Evolutionary conservation across 129 eudicot species (phyloP).

Genomic region (Oenanthe sinensis): DNA sequence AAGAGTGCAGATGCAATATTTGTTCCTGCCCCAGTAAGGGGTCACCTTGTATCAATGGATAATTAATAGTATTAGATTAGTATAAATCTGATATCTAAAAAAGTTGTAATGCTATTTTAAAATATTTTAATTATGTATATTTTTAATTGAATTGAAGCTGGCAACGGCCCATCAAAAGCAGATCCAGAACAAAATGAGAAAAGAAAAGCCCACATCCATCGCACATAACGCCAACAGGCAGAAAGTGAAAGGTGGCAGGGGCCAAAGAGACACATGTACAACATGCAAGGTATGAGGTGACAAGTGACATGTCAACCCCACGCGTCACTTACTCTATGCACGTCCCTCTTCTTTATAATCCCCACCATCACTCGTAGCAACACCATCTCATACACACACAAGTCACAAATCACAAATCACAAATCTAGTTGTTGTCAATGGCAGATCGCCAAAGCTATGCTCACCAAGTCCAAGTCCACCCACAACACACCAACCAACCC

Average conservation of each 20-base stretch:
- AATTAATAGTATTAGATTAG: too few relatives aligned
- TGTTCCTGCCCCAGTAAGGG: too few relatives aligned
- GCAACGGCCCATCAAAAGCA: background rate
- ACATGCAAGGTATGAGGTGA: background rate
- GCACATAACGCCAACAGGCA: background rate
- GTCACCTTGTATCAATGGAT: too few relatives aligned
- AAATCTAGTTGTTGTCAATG: conserved; percentile 14
- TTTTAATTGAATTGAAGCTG: too few relatives aligned
- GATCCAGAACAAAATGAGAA: background rate
- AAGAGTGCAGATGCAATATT: too few relatives aligned
- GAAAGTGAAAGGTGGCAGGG: conserved; percentile 10
- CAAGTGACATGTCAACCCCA: conserved; percentile 13
- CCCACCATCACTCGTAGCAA: background rate
- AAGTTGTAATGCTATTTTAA: too few relatives aligned
- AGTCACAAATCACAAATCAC: background rate
- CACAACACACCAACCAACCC: conserved; percentile 29
- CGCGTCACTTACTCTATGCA: conserved; percentile 2
- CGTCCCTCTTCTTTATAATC: background rate
- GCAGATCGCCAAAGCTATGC: conserved; percentile 19
- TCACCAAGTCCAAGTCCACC: conserved; percentile 65
- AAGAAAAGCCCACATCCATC: background rate
- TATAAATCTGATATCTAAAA: too few relatives aligned
- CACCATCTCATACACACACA: background rate
- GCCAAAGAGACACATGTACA: conserved; percentile 2
- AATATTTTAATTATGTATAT: too few relatives aligned